Evolutionary conservation across 495 filamentous ascomycete genomes (phyloP).

Genomic region (Bacidia gigantensis): DNA sequence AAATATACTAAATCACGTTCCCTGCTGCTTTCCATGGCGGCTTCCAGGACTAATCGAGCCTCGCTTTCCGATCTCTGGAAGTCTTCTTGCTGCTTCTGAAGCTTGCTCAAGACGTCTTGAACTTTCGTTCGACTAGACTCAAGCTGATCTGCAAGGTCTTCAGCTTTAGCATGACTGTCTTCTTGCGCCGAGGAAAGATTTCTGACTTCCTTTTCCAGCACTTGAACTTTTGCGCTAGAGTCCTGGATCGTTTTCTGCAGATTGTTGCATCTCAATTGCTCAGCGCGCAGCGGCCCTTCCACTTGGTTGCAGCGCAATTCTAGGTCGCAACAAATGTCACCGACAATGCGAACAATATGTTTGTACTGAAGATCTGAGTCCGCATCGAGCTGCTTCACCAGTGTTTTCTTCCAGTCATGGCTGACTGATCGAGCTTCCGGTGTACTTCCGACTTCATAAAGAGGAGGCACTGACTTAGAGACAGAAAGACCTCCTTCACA

Average conservation of each 20-base stretch:
- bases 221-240: conserved; percentile 20
- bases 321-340: conserved; percentile 39
- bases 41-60: background rate
- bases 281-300: conserved; percentile 34
- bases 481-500: background rate
- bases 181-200: background rate
- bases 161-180: conserved; percentile 4
- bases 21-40: conserved; percentile 21
- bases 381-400: conserved; percentile 26
- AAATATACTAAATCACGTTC: conserved; percentile 30
- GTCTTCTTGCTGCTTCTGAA: conserved; percentile 11
- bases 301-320: conserved; percentile 38
- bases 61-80: conserved; percentile 18
- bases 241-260: conserved; percentile 18
- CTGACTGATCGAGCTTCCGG: conserved; percentile 11
- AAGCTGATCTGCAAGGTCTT: conserved; percentile 5
- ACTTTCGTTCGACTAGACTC: no score
- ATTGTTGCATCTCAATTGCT: conserved; percentile 31
- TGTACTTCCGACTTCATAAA: conserved; percentile 15
- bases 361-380: conserved; percentile 27
- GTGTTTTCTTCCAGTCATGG: conserved; percentile 32
- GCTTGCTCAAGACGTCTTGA: background rate
- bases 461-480: background rate
- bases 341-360: conserved; percentile 32
- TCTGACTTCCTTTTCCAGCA: conserved; percentile 14